These are phyloP conservation scores for Monilinia fructicola DNA, from an alignment of 2,329 filamentous ascomycete genomes.

Conservation along the genomic window DNA sequence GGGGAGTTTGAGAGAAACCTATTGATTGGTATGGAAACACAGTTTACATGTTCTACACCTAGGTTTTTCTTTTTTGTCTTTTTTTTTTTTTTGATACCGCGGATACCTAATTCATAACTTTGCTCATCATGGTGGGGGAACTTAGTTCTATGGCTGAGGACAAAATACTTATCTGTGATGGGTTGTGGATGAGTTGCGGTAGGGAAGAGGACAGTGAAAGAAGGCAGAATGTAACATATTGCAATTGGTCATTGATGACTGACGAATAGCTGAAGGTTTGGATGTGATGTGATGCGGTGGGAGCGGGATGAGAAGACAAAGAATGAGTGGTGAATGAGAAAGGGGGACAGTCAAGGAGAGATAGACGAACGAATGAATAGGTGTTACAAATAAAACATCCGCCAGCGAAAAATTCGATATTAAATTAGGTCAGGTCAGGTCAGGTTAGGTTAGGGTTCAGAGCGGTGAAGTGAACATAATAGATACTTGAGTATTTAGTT, in stretches of 20 bases:
- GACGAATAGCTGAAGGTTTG: constrained; percentile 1
- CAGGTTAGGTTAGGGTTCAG: neutral
- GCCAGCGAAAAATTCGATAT: neutral
- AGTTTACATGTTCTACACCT: constrained; percentile 4
- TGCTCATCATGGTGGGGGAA: constrained; percentile 1
- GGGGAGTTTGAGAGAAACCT: constrained; percentile 12
- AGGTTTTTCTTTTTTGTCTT: neutral
- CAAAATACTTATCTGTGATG: neutral
- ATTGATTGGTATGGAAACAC: constrained; percentile 6
- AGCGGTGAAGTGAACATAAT: neutral
- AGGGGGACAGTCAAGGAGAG: neutral
- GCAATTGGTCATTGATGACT: constrained; percentile 7
- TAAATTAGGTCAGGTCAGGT: neutral
- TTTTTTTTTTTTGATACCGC: constrained; percentile 15
- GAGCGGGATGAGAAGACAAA: no score
- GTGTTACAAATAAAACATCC: neutral
- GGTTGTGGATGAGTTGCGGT: neutral
- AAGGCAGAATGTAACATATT: constrained; percentile 14
- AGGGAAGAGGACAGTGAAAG: neutral
- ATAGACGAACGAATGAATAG: constrained; percentile 2
- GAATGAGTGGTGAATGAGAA: neutral
- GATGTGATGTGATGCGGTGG: neutral
- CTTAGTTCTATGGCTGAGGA: constrained; percentile 4
- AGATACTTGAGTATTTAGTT: neutral
- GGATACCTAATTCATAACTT: constrained; percentile 15